These are phyloP conservation scores for Heteromeles arbutifolia DNA, from an alignment of 306 rosid species.

Conservation along the genomic window DNA sequence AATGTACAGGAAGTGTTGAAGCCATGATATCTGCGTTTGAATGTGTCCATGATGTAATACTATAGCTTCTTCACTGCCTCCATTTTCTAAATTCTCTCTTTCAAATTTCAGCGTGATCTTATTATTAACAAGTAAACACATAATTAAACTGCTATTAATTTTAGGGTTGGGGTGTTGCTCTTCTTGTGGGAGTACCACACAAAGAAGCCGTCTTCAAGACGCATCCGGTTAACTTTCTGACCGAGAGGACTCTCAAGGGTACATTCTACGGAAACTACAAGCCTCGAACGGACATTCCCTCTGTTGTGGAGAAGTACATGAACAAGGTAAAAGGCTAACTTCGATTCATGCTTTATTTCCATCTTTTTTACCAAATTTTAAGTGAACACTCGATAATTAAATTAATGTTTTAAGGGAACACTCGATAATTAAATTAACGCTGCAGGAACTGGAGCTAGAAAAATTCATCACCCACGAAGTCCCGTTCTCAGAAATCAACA, in stretches of 20 bases:
- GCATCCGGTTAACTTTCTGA: conserved; percentile 27
- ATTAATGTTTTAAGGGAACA: neutral
- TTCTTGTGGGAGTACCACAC: conserved; percentile 17
- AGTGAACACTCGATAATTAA: too few species aligned
- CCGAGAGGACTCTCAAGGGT: conserved; percentile 36
- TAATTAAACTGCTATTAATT: neutral
- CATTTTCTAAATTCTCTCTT: neutral
- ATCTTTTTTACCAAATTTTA: too few species aligned
- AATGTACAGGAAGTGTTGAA: conserved; percentile 40
- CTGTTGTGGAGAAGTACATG: conserved; percentile 16
- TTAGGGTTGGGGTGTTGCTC: conserved; percentile 51
- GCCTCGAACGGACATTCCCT: conserved; percentile 20
- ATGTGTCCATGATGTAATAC: conserved; percentile 44
- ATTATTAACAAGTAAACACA: neutral
- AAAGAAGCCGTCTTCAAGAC: conserved; percentile 20
- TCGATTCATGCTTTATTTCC: too few species aligned
- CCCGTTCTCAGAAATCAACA: conserved; percentile 35
- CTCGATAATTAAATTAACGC: neutral
- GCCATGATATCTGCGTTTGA: conserved; percentile 53
- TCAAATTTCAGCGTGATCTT: neutral
- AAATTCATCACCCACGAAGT: conserved; percentile 31
- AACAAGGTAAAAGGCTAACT: conserved; percentile 33
- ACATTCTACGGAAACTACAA: conserved; percentile 31
- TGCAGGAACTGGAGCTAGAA: conserved; percentile 33
- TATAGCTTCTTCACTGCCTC: neutral